phyloP scores from a whole-genome alignment of 495 filamentous ascomycete species.

The Evernia prunastri region DNA sequence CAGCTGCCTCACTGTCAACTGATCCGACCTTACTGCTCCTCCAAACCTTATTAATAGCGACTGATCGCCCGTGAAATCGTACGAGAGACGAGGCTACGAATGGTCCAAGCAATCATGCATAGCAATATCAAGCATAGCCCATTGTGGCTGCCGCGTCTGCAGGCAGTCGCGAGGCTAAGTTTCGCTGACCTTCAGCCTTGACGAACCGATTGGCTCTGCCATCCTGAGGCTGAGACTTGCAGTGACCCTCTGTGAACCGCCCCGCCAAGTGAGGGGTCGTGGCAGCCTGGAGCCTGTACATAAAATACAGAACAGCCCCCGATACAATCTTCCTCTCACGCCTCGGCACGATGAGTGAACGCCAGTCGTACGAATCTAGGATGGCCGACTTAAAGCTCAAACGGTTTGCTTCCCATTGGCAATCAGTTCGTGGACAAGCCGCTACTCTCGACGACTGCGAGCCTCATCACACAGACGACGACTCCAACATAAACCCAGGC shows the following conservation, averaged over 20 bases:
- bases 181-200: neutral
- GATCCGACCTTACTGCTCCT: neutral
- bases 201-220: neutral
- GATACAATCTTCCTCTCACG: neutral
- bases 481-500: neutral
- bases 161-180: neutral
- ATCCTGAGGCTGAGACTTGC: neutral
- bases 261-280: neutral
- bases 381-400: slow-evolving; percentile 5
- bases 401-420: neutral
- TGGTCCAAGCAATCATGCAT: neutral
- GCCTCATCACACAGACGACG: neutral
- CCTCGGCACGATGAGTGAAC: neutral
- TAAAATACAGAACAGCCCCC: neutral
- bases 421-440: neutral
- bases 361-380: neutral
- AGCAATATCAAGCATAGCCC: neutral
- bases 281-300: slow-evolving; percentile 2
- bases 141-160: neutral
- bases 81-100: neutral
- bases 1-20: too few relatives aligned
- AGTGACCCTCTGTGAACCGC: neutral
- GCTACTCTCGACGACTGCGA: neutral
- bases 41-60: neutral
- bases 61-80: neutral